Percentiles rank a stretch among this genome's conserved stretches.
Conservation (phyloP, 768 basidiomycete genomes). For the Lentinula sp. region DNA sequence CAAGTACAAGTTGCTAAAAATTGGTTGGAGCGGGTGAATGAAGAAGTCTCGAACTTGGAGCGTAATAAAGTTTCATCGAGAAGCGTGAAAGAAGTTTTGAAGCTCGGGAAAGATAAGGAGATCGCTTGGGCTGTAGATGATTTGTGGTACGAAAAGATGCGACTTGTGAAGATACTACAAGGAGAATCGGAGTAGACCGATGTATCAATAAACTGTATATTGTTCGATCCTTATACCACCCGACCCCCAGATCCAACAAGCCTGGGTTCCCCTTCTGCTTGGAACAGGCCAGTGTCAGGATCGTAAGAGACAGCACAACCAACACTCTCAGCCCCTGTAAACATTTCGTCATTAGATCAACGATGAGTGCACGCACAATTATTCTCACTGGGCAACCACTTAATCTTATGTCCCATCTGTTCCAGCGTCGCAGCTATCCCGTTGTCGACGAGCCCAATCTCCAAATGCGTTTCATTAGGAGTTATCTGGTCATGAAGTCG, state of each 20-base stretch:
- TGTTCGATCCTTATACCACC: background rate
- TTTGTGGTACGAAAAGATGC: slow-evolving; percentile 48
- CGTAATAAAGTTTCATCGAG: slow-evolving; percentile 17
- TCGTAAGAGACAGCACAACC: background rate
- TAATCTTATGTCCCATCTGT: background rate
- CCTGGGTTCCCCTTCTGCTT: background rate
- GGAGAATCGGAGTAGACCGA: background rate
- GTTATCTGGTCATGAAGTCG: background rate
- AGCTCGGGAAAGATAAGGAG: slow-evolving; percentile 40
- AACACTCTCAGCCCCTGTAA: background rate
- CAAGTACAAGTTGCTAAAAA: slow-evolving; percentile 43
- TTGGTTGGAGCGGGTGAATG: slow-evolving; percentile 50
- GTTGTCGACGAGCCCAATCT: background rate
- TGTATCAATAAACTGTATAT: background rate
- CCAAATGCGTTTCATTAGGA: background rate
- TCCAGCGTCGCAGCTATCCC: background rate
- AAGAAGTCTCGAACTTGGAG: slow-evolving; percentile 37
- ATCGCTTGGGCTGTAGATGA: slow-evolving; percentile 53
- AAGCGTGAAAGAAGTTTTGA: slow-evolving; percentile 36
- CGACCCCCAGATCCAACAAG: background rate
- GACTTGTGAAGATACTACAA: slow-evolving; percentile 10
- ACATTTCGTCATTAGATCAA: background rate
- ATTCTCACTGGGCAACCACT: background rate
- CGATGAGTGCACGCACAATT: background rate
- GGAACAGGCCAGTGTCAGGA: background rate